These are phyloP conservation scores for Alternaria arborescens DNA, from an alignment of 2,329 filamentous ascomycete species.

Conservation along the genomic window DNA sequence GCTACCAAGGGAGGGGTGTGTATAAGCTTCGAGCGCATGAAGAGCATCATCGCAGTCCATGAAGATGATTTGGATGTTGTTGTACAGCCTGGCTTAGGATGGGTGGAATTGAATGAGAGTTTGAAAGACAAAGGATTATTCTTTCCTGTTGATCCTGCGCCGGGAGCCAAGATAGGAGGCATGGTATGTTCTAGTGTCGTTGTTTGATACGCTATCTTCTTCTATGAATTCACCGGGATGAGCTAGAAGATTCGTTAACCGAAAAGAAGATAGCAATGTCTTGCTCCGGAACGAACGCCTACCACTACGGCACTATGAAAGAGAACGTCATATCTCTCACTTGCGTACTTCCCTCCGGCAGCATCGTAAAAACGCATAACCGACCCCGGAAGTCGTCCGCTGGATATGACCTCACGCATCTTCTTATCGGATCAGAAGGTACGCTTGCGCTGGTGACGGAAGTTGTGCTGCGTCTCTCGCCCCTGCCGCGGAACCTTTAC, in stretches of 20 bases:
- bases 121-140: conserved; percentile 74
- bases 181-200: conserved; percentile 67
- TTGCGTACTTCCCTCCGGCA: conserved; percentile 87
- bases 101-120: conserved; percentile 82
- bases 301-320: conserved; percentile 91
- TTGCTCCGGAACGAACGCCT: conserved; percentile 84
- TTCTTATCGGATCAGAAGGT: conserved; percentile 90
- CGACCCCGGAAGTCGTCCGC: conserved; percentile 87
- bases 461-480: conserved; percentile 83
- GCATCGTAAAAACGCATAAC: conserved; percentile 84
- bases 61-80: conserved; percentile 69
- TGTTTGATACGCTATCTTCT: background rate
- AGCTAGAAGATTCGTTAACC: background rate
- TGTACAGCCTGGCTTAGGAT: conserved; percentile 73
- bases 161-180: conserved; percentile 88
- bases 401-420: conserved; percentile 87
- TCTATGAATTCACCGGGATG: background rate
- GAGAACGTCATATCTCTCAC: conserved; percentile 89
- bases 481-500: conserved; percentile 76
- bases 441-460: conserved; percentile 91
- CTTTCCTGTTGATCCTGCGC: conserved; percentile 92
- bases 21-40: conserved; percentile 84
- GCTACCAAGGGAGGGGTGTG: conserved; percentile 82
- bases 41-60: conserved; percentile 81
- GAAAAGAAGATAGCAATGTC: conserved; percentile 61